phyloP scores from a whole-genome alignment of 371 early-diverging fungal species.

The Aphelidium insulamus region DNA sequence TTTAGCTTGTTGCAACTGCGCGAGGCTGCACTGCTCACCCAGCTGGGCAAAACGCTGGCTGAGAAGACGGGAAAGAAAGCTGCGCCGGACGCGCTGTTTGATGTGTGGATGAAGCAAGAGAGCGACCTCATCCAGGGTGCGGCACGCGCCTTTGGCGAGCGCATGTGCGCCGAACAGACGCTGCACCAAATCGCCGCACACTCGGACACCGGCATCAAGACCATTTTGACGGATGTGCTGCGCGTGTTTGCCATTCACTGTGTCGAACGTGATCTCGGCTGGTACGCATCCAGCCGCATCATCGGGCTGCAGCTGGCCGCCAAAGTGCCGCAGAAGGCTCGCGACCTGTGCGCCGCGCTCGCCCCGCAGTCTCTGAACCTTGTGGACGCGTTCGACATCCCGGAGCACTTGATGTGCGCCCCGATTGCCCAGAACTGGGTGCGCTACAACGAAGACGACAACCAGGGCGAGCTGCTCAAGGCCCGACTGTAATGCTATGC shows the following conservation, averaged over 20 bases:
- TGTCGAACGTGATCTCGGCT: slow-evolving; percentile 22
- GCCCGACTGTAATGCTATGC: no score
- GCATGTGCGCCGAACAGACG: slow-evolving; percentile 28
- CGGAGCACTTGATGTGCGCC: slow-evolving; percentile 26
- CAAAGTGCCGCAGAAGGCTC: slow-evolving; percentile 12
- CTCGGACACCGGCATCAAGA: slow-evolving; percentile 3
- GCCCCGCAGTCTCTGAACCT: slow-evolving; percentile 17
- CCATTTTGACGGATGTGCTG: slow-evolving; percentile 11
- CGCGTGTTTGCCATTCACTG: slow-evolving; percentile 21
- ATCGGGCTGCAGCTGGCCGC: slow-evolving; percentile 16
- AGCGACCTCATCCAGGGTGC: slow-evolving; percentile 34
- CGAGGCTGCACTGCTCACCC: slow-evolving; percentile 19
- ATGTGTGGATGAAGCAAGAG: slow-evolving; percentile 47
- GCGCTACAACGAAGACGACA: slow-evolving; percentile 28
- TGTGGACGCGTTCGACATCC: slow-evolving; percentile 27
- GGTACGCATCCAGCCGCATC: slow-evolving; percentile 20
- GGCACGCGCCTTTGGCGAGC: slow-evolving; percentile 34
- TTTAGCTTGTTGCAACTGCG: slow-evolving; percentile 20
- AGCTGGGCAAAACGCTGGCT: slow-evolving; percentile 21
- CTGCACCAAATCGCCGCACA: slow-evolving; percentile 6
- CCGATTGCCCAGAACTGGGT: slow-evolving; percentile 44
- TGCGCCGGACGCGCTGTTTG: slow-evolving; percentile 22
- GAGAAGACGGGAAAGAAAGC: slow-evolving; percentile 15
- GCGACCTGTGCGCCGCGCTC: slow-evolving; percentile 15
- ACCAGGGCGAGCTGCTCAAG: slow-evolving; percentile 25